Conservation (phyloP, 1,284 basidiomycete species). For the Puccinia novopanici region DNA sequence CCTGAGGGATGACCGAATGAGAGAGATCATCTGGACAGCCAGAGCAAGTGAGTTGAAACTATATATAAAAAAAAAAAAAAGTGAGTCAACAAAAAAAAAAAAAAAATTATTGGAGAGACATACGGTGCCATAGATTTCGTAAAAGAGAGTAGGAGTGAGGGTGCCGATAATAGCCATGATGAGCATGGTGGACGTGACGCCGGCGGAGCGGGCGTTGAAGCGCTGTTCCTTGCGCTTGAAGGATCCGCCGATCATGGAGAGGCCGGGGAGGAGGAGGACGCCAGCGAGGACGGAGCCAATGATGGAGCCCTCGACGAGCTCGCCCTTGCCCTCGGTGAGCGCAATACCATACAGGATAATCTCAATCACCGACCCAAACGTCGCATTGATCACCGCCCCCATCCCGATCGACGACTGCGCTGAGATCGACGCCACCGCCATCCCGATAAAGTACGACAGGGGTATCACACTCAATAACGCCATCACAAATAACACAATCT, state of each 20-base stretch:
- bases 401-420: constrained; percentile 98
- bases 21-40: constrained; percentile 70
- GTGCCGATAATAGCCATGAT: constrained; percentile 99
- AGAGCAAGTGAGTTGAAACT: constrained; percentile 91
- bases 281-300: constrained; percentile 92
- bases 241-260: constrained; percentile 95
- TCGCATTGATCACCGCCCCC: constrained; percentile 99
- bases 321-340: constrained; percentile 82
- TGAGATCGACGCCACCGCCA: constrained; percentile 98
- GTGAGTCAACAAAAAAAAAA: background rate
- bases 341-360: constrained; percentile 91
- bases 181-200: constrained; percentile 98
- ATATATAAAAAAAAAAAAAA: background rate
- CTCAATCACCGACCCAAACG: constrained; percentile 97
- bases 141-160: constrained; percentile 92
- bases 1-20: constrained; percentile 54
- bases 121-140: constrained; percentile 96
- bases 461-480: constrained; percentile 91
- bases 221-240: constrained; percentile 88
- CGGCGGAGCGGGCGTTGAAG: constrained; percentile 97
- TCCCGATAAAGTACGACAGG: constrained; percentile 97
- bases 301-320: constrained; percentile 94
- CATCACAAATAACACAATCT: constrained; percentile 79
- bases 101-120: constrained; percentile 60
- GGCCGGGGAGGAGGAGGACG: constrained; percentile 93